Evolutionary conservation across 83 land plant species (phyloP), one percentile per base, ranked within the genome.

Genomic region (Larix sibirica): DNA sequence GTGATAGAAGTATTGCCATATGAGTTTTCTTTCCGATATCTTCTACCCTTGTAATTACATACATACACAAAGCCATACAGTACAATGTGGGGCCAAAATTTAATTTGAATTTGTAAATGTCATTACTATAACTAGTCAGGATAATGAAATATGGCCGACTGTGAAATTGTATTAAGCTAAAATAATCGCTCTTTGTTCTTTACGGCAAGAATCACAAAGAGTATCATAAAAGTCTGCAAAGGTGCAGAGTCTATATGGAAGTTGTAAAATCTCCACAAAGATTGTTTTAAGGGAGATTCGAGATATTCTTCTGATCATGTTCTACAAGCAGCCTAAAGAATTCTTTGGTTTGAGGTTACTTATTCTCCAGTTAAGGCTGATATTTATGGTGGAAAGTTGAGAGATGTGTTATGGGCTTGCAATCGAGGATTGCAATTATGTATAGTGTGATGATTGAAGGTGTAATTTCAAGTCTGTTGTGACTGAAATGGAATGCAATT

Each of bases 21-120:
- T 79, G 93, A 89, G 23, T 90, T 88, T 63, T 92, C 89, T 23
- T 95, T 95, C 88, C 85, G 93, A 10, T 95, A 95, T 64, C 83
- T 94, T 67, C 66, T 95, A 65, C 87, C 92, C 31, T 14, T 80
- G 26, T 83, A 81, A 79, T 23, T 73, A 73, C 16, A 42, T 8
- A 40, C 10, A 40, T 73, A 42, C 58, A 73, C 6, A 73, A 26
- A 42, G 54, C 3, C 14, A 44, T 8, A 73, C 9, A 42, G 12
- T 44, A 10, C 77, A 40, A 50, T 2, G 13, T 10, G 56, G 28
- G 56, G 77, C 58, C 14, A 73, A 7, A 3, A n/a, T 42, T 21
- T 71, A 12, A 44, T 42, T 71, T 10, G 21, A 69, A 40, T 38
- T n/a, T 71, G 14, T 42, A 10, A 40, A 42, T 42, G 24, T 6